Percentiles rank a stretch among this genome's conserved stretches.
These are phyloP conservation scores for Umbelopsis sp. DNA, from an alignment of 192 early-diverging fungal genomes.

Conservation along the genomic window DNA sequence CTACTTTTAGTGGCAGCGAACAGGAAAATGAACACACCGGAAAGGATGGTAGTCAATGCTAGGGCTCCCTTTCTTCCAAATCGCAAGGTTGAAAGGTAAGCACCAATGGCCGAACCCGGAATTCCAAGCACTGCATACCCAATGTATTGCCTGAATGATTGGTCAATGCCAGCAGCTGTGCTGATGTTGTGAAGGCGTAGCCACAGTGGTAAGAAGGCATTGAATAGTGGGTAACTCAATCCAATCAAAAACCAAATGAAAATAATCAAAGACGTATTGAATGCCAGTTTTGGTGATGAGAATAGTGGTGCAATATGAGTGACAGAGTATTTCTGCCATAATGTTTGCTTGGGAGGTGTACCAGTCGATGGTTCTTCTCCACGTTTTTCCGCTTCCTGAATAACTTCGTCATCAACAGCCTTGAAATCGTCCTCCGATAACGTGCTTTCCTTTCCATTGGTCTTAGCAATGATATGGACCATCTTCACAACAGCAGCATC, in stretches of 20 bases:
- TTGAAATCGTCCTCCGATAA: constrained; percentile 13
- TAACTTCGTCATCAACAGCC: constrained; percentile 1
- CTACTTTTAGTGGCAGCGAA: constrained; percentile 1
- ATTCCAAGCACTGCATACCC: constrained; percentile 15
- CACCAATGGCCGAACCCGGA: constrained; percentile 20
- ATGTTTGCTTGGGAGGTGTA: background rate
- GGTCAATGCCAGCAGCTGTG: background rate
- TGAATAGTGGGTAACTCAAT: constrained; percentile 3
- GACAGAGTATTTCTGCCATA: background rate
- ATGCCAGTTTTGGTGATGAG: constrained; percentile 6
- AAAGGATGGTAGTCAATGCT: background rate
- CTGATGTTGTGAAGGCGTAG: constrained; percentile 4
- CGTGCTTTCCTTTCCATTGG: constrained; percentile 55
- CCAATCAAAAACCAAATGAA: constrained; percentile 20
- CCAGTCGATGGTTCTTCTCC: background rate
- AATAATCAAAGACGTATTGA: constrained; percentile 15
- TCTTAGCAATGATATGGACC: constrained; percentile 63
- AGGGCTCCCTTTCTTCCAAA: constrained; percentile 12
- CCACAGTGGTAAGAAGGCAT: background rate
- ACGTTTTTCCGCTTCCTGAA: background rate
- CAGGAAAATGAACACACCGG: constrained; percentile 10
- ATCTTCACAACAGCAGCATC: constrained; percentile 69
- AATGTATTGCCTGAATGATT: constrained; percentile 8
- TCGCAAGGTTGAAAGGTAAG: background rate
- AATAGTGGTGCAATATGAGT: constrained; percentile 2